Conservation (phyloP, 2,329 filamentous ascomycete species). For the Penicillium occitanis region DNA sequence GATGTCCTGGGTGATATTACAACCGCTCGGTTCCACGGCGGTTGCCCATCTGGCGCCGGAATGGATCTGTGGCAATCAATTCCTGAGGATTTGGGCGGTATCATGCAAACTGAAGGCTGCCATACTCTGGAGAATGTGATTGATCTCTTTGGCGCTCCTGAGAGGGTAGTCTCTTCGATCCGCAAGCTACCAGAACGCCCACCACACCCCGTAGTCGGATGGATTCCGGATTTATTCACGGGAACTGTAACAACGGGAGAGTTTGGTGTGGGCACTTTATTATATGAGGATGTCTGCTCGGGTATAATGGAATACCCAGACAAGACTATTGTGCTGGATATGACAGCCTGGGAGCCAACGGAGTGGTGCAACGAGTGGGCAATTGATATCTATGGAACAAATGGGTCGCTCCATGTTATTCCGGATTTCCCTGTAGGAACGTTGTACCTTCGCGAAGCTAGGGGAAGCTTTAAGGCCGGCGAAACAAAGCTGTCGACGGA, state of each 20-base stretch:
- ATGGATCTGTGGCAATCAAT: constrained; percentile 25
- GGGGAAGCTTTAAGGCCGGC: constrained; percentile 23
- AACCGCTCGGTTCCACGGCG: constrained; percentile 25
- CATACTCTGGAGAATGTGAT: constrained; percentile 24
- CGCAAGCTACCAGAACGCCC: constrained; percentile 22
- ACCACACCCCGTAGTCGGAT: constrained; percentile 23
- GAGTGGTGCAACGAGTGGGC: constrained; percentile 27
- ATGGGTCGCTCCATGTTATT: constrained; percentile 24
- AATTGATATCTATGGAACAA: constrained; percentile 25
- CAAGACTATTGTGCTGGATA: constrained; percentile 24
- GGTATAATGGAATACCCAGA: constrained; percentile 25
- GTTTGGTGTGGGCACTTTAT: constrained; percentile 23
- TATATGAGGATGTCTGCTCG: constrained; percentile 25
- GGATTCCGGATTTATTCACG: constrained; percentile 23
- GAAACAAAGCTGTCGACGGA: constrained; percentile 24
- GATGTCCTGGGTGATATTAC: constrained; percentile 25
- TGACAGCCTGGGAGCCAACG: constrained; percentile 26
- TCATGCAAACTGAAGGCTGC: constrained; percentile 23
- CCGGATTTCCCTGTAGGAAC: constrained; percentile 24
- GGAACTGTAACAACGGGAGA: constrained; percentile 19
- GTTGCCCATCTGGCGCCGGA: constrained; percentile 24
- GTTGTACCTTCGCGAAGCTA: constrained; percentile 22
- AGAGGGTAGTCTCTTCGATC: constrained; percentile 23
- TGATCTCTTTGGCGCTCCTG: constrained; percentile 24
- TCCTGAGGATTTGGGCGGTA: constrained; percentile 20